These are phyloP conservation scores for Euclidium syriacum DNA, from an alignment of 345 rosid species.

Conservation along the genomic window DNA sequence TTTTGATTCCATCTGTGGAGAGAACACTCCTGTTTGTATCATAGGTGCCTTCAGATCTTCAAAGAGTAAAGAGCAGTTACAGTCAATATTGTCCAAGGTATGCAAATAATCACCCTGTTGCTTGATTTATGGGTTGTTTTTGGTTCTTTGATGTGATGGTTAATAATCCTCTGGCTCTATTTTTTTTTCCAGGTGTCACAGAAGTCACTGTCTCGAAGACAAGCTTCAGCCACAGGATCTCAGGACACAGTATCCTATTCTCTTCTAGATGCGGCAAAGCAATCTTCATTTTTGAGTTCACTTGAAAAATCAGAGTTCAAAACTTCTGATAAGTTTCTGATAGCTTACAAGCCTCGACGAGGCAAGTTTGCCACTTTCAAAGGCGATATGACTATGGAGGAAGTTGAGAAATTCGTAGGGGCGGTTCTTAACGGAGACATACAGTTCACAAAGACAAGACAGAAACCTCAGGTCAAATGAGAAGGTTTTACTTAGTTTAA, in stretches of 20 bases:
- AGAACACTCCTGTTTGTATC: slow-evolving; percentile 64
- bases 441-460: slow-evolving; percentile 46
- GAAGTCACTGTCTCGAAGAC: slow-evolving; percentile 63
- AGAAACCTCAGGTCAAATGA: slow-evolving; percentile 52
- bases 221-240: slow-evolving; percentile 33
- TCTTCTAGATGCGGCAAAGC: slow-evolving; percentile 62
- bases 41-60: slow-evolving; percentile 75
- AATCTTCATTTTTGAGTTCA: slow-evolving; percentile 51
- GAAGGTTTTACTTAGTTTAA: neutral
- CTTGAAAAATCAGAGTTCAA: slow-evolving; percentile 61
- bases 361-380: slow-evolving; percentile 51
- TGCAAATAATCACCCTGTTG: slow-evolving; percentile 1
- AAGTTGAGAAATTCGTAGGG: slow-evolving; percentile 60
- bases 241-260: slow-evolving; percentile 53
- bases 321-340: slow-evolving; percentile 41
- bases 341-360: slow-evolving; percentile 75
- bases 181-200: slow-evolving; percentile 59
- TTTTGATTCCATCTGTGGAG: slow-evolving; percentile 63
- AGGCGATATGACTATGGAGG: slow-evolving; percentile 47
- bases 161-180: neutral
- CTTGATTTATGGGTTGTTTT: neutral
- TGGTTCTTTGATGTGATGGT: neutral
- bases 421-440: slow-evolving; percentile 79
- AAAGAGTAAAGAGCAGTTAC: slow-evolving; percentile 53
- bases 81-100: slow-evolving; percentile 53